Conservation (phyloP, 1,139 yeast species). For the Suhomyces coccinellae region DNA sequence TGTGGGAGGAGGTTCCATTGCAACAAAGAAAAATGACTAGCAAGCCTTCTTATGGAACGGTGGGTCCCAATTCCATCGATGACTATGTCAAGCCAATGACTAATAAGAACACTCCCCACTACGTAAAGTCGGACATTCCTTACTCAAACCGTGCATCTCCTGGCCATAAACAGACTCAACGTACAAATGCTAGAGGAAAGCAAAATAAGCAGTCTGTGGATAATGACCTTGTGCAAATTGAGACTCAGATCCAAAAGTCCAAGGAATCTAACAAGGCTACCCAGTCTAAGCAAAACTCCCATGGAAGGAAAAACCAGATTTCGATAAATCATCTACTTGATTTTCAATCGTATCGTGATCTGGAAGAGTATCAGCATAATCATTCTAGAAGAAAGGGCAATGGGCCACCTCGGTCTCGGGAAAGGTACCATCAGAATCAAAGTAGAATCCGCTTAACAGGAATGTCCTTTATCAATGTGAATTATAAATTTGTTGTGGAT, state of each 20-base stretch:
- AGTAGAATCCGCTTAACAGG: conserved; percentile 55
- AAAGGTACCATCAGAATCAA: conserved; percentile 5
- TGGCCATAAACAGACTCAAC: conserved; percentile 8
- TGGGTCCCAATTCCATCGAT: not conserved
- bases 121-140: not conserved
- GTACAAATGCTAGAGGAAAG: conserved; percentile 3
- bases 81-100: conserved; percentile 3
- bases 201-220: conserved; percentile 4
- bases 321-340: conserved; percentile 66
- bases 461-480: conserved; percentile 76
- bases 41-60: conserved; percentile 3
- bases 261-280: not conserved
- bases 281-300: conserved; percentile 8
- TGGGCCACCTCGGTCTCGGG: conserved; percentile 3
- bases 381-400: conserved; percentile 17
- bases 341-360: conserved; percentile 55
- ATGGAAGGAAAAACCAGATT: conserved; percentile 53
- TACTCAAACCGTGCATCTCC: not conserved
- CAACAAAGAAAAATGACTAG: conserved; percentile 2
- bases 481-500: conserved; percentile 80
- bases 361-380: conserved; percentile 40
- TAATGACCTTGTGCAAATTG: not conserved
- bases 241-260: conserved; percentile 1
- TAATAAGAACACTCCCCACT: not conserved
- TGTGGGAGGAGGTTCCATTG: not conserved